Evolutionary conservation across 495 filamentous ascomycete species (phyloP), one percentile per base, ranked within the genome.

Genomic region (Penicillium flavigenum): DNA sequence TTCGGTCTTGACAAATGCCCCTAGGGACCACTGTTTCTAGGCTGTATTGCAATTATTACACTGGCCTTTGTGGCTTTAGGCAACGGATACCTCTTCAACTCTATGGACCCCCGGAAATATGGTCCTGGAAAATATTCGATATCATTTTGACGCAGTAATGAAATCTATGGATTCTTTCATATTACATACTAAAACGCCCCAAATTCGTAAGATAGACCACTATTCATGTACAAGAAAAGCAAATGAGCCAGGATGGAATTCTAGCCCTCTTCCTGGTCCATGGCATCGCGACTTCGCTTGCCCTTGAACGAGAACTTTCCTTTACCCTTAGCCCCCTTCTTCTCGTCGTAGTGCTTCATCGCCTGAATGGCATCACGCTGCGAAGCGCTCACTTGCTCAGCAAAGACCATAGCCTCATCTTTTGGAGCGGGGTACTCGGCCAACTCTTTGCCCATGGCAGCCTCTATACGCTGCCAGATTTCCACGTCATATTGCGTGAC

Each of bases 401-500:
- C 85, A 63, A 97, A 73, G 9, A 96, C 79, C 89, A 97, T 88
- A 0, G 89, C 91, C 66, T 97, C 91, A 17, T 96, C 91, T 75
- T 90, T 90, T 42, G 81, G 79, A 2, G 69, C 72, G 50, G 85
- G 71, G 60, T 87, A 87, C 64, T 92, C 87, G 1, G 77, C 65
- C 54, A 96, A 72, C 70, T 92, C 84, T 72, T 83, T 88, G 17
- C 88, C 88, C 20, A 98, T 74, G 1, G 91, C 90, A 1, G 79
- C 78, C 71, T 98, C 94, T 39, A 96, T 95, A 10, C 95, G 73
- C 63, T 88, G 73, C 75, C 82, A 97, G 5, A 96, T 76, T 67
- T 98, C 94, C 27, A 96, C 66, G 63, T 98, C 94, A 58, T 97
- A 98, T 67, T 98, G 94, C 4, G 88, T 95, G 3, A 93, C 86